phyloP scores from a whole-genome alignment of 1,139 yeast genomes.

The Candida pseudoviswanathii region DNA sequence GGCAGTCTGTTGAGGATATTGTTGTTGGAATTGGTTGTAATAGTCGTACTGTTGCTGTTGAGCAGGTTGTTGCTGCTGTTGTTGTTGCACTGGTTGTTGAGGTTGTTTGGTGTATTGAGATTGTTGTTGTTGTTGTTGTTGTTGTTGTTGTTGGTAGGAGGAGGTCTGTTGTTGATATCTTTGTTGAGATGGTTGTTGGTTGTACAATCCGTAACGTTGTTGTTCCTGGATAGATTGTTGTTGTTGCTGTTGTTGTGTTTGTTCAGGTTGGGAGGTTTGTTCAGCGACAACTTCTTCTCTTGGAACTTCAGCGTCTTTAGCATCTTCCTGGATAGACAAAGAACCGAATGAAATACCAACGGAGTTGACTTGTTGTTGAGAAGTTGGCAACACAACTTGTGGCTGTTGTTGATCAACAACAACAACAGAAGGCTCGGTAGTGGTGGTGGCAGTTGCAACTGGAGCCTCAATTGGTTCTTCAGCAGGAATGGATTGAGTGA shows the following conservation, averaged over 20 bases:
- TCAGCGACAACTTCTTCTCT: conserved; percentile 14
- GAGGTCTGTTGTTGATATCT: conserved; percentile 11
- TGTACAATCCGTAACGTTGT: conserved; percentile 15
- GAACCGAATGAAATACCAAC: conserved; percentile 77
- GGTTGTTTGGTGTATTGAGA: conserved; percentile 20
- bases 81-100: conserved; percentile 19
- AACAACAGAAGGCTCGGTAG: conserved; percentile 12
- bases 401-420: conserved; percentile 28
- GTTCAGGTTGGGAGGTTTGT: conserved; percentile 15
- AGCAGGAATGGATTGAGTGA: conserved; percentile 8
- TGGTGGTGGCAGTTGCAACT: conserved; percentile 5
- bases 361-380: conserved; percentile 49
- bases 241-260: conserved; percentile 19
- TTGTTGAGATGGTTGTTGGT: conserved; percentile 18
- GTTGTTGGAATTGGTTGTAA: conserved; percentile 37
- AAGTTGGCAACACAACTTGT: conserved; percentile 69
- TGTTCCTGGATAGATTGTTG: conserved; percentile 16
- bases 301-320: conserved; percentile 17
- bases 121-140: conserved; percentile 16
- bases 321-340: conserved; percentile 51
- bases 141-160: conserved; percentile 1
- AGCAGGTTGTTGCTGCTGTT: conserved; percentile 23
- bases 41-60: conserved; percentile 26
- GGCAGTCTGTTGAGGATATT: conserved; percentile 44
- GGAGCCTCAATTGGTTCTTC: conserved; percentile 54